Base-by-base conservation (phyloP, 2,329 filamentous ascomycete species). In the Clathrospora elynae region DNA sequence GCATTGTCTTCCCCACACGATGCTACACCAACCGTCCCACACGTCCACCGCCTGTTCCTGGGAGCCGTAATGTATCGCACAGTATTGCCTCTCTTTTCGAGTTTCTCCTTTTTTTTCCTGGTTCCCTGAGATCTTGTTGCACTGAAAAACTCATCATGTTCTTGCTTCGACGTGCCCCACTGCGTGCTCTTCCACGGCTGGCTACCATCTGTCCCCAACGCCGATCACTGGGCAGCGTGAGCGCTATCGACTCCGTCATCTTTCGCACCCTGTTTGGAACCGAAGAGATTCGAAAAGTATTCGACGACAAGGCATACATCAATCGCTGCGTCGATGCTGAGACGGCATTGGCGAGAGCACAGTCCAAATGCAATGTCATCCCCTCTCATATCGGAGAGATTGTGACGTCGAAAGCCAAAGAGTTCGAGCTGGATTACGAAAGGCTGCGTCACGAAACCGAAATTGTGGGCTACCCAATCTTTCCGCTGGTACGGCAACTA, bases 381-480 rank as follows among this genome's bases (percentile, higher is more conserved):
- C 76, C 77, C 0, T 51, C 65, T 54, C 37, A 78, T 5, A 61
- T 71, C 37, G 53, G 62, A 45, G 61, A 66, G 37, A 61, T 53
- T 25, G 61, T 67, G 6, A 68, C 64, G 2, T 46, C 56, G 2
- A 68, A 57, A 41, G 56, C 63, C 11, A 50, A 57, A 16, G 55
- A 57, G 12, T 55, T 61, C 17, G 64, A 68, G 10, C 57, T 79
- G 7, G 72, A 77, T 26, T 70, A 71, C n/a, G 73, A 77, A 3
- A 64, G 67, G 18, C 60, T 77, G 5, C 67, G 69, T 3, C 58
- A 51, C 9, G 70, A 74, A 25, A 79, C 78, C 0, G 78, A 80
- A 34, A 78, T 78, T 30, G 77, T 81, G 0, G 78, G 78, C 1
- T 80, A 81, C 39, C 78, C 78, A 0, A 77, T 81, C 6, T 66